These are phyloP conservation scores for Colletotrichum zoysiae DNA, from an alignment of 2,329 filamentous ascomycete species.

Conservation along the genomic window DNA sequence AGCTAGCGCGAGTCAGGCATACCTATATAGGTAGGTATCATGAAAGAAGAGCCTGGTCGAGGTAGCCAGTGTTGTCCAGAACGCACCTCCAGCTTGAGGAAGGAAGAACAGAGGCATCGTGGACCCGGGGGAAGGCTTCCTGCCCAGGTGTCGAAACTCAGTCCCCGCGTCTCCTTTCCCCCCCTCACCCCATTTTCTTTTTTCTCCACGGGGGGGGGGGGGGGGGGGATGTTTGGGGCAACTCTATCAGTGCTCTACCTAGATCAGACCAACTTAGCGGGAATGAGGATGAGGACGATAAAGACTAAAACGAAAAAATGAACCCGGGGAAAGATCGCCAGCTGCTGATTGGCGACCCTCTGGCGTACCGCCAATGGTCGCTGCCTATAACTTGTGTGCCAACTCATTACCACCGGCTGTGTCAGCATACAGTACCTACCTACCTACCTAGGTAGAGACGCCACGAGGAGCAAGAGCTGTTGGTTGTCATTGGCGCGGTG, in stretches of 20 bases:
- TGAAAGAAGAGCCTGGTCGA: not conserved
- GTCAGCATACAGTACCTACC: constrained; percentile 1
- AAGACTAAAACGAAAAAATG: not conserved
- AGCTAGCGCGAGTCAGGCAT: not conserved
- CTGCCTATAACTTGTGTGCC: not conserved
- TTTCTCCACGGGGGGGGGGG: not conserved
- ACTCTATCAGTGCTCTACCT: constrained; percentile 4
- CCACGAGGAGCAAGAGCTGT: not conserved
- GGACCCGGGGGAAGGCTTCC: not conserved
- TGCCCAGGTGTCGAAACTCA: not conserved
- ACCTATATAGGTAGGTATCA: not conserved
- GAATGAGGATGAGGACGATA: not conserved
- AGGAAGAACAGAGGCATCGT: not conserved
- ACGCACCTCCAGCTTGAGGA: not conserved
- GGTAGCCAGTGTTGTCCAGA: not conserved
- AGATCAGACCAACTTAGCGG: constrained; percentile 20
- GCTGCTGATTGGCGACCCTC: constrained; percentile 24
- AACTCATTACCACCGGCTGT: constrained; percentile 9
- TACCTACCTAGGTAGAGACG: not conserved
- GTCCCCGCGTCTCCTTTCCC: not conserved
- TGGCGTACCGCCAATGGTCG: not conserved
- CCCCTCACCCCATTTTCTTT: not conserved
- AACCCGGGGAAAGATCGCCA: constrained; percentile 17
- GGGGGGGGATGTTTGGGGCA: not conserved
- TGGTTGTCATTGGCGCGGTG: constrained; percentile 5